Evolutionary conservation across 2,329 filamentous ascomycete species (phyloP), one percentile per base, ranked within the genome.

Genomic region (Xenoacremonium recifei): DNA sequence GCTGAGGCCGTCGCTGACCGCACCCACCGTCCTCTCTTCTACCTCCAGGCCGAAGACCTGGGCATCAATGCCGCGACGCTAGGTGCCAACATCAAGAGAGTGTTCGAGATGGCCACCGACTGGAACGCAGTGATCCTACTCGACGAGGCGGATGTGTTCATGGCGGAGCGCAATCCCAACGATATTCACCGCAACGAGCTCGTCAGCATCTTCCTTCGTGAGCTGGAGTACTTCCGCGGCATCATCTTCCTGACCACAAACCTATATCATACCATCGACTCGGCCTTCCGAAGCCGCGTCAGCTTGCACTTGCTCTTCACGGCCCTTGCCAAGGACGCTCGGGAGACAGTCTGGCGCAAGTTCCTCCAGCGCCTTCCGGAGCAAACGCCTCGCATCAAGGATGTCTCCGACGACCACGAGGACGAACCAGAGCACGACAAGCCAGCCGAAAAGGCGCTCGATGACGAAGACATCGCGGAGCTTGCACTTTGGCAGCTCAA

Each of bases 101-200:
- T 69, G 21, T 74, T 80, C 30, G 62, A 68, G 43, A 67, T 76
- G 44, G 74, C 72, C 3, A 66, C 68, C 1, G 66, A 67, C 13
- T 79, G 76, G 75, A 66, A 70, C 17, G 73, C 71, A 7, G 69
- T 78, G 6, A 57, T 78, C 16, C 61, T 79, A 4, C 66, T 78
- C 3, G 75, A 77, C 48, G 75, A 77, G 57, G 73, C 73, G 6
- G 75, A 77, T 45, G 71, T 78, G 3, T 78, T 76, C 56, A 69
- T 78, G 57, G 68, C 70, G 2, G 62, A 69, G 56, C 66, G 75
- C 4, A 62, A 70, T 39, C 64, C 65, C 29, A 62, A 64, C 29
- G 68, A 77, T 47, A 65, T 77, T 12, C 61, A 62, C 29, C 65
- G 72, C 13, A 78, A 78, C 53, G 72, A 69, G 35, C 61, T 77